phyloP scores from a whole-genome alignment of 108 stramenopile genomes.

The Phaeodactylum tricornutum region DNA sequence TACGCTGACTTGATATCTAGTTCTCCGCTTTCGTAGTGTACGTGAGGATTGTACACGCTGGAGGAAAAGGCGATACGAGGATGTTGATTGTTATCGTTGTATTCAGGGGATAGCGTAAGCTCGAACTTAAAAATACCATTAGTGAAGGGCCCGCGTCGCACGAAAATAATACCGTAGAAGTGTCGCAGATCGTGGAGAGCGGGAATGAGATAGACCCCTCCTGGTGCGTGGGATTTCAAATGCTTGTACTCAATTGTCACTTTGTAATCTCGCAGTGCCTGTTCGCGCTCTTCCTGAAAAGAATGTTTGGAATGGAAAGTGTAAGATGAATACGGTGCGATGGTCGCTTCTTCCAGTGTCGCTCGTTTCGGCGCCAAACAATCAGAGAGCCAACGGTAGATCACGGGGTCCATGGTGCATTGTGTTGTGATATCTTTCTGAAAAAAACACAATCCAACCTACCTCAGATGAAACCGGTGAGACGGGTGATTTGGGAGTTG shows the following conservation, averaged over 20 bases:
- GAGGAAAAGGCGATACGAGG: slow-evolving; percentile 76
- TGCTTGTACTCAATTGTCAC: slow-evolving; percentile 95
- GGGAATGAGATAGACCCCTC: slow-evolving; percentile 88
- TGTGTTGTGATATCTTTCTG: background rate
- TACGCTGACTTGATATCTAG: slow-evolving; percentile 70
- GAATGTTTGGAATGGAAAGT: background rate
- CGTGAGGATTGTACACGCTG: slow-evolving; percentile 84
- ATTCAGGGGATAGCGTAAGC: slow-evolving; percentile 62
- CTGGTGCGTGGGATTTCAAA: slow-evolving; percentile 82
- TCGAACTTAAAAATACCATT: slow-evolving; percentile 94
- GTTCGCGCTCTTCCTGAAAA: slow-evolving; percentile 65
- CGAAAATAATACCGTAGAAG: slow-evolving; percentile 90
- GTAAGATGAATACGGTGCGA: too few relatives aligned
- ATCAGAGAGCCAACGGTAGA: too few relatives aligned
- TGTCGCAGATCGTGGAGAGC: slow-evolving; percentile 61
- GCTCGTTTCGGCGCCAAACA: background rate
- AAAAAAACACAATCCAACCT: background rate
- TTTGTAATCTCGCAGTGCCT: slow-evolving; percentile 87
- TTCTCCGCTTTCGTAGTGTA: slow-evolving; percentile 72
- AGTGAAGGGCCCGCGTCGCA: slow-evolving; percentile 80
- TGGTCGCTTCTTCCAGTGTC: background rate
- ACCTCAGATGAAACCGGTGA: slow-evolving; percentile 2
- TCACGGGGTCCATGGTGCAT: too few relatives aligned
- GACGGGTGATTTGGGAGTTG: too few relatives aligned
- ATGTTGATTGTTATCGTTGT: slow-evolving; percentile 82